Base-by-base conservation (phyloP, 169 alveolate genomes). In the Plasmodium ovale region DNA sequence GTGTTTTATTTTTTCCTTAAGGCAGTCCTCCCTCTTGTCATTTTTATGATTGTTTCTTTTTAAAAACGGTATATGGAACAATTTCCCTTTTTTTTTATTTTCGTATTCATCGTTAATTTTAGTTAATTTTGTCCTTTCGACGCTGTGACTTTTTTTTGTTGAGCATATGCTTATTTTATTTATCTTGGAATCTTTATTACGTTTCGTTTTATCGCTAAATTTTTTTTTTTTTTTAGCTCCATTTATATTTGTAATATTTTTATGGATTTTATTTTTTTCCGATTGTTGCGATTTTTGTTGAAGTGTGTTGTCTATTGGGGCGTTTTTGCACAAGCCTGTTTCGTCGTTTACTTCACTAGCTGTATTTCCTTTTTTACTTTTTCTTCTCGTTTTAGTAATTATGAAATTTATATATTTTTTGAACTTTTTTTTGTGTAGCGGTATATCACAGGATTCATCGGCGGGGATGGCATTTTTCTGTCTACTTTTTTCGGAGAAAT, bases 401-500 rank as follows among this genome's bases (percentile, higher is more conserved):
- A 74, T 42, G 49, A 74, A 74, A 37, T 74, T 56, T 19, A 74
- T 59, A 74, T 74, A 74, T 21, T 60, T 74, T 74, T 65, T 60
- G 16, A 58, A 60, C 19, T 59, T 59, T 37, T 74, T 74, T 74
- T 33, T 72, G 31, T 74, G 88, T 25, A 59, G 14, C 37, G 58
- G 60, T 51, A 58, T 58, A 2, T 33, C 25, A 42, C 25, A 2
- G 7, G 88, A 74, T 33, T 23, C 31, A 12, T 74, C 60, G 29
- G 88, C 47, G 21, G 73, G 60, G 12, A 53, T 33, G 51, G 16
- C 39, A 51, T 37, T 74, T 29, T 74, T 74, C 42, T 74, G 74
- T 35, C 72, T 37, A 74, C 35, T 58, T 51, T 27, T 58, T 58
- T 74, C 88, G 33, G 88, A 74, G 39, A 74, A 74, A 74, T 59